phyloP scores from a whole-genome alignment of 352 stramenopile species.

The Phytophthora tubulina region DNA sequence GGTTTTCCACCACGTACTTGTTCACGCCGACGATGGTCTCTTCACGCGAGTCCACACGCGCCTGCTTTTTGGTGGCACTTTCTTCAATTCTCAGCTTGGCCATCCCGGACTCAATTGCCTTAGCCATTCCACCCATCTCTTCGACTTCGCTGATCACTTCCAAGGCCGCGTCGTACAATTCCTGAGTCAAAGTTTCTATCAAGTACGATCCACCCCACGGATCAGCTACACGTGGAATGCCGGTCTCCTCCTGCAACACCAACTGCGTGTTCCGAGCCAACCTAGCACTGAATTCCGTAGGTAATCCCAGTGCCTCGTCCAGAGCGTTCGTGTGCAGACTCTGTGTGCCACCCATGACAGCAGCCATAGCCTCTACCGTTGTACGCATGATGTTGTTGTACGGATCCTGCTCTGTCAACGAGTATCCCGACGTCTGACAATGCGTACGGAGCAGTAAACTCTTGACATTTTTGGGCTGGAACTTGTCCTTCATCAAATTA shows the following conservation, averaged over 20 bases:
- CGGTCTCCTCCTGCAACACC: slow-evolving; percentile 97
- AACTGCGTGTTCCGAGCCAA: slow-evolving; percentile 98
- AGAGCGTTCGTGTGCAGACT: slow-evolving; percentile 98
- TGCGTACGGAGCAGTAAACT: slow-evolving; percentile 95
- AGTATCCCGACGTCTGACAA: slow-evolving; percentile 97
- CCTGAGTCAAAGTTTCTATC: slow-evolving; percentile 97
- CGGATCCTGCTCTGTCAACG: slow-evolving; percentile 96
- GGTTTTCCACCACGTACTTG: slow-evolving; percentile 94
- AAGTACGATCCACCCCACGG: slow-evolving; percentile 97
- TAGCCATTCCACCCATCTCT: slow-evolving; percentile 96
- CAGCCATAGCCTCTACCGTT: slow-evolving; percentile 94
- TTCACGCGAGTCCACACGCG: slow-evolving; percentile 94
- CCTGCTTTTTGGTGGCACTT: slow-evolving; percentile 96
- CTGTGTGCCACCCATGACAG: slow-evolving; percentile 94
- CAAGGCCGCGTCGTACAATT: slow-evolving; percentile 81
- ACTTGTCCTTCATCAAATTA: slow-evolving; percentile 94
- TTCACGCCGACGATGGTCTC: slow-evolving; percentile 98
- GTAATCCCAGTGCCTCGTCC: slow-evolving; percentile 97
- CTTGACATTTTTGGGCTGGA: slow-evolving; percentile 95
- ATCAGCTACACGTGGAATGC: slow-evolving; percentile 95
- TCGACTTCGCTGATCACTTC: slow-evolving; percentile 91
- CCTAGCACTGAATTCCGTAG: slow-evolving; percentile 96
- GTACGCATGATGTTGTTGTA: slow-evolving; percentile 99
- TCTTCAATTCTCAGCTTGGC: slow-evolving; percentile 98
- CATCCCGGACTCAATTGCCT: slow-evolving; percentile 96